Evolutionary conservation across 2,329 filamentous ascomycete species (phyloP).

Genomic region (Verticillium dahliae): DNA sequence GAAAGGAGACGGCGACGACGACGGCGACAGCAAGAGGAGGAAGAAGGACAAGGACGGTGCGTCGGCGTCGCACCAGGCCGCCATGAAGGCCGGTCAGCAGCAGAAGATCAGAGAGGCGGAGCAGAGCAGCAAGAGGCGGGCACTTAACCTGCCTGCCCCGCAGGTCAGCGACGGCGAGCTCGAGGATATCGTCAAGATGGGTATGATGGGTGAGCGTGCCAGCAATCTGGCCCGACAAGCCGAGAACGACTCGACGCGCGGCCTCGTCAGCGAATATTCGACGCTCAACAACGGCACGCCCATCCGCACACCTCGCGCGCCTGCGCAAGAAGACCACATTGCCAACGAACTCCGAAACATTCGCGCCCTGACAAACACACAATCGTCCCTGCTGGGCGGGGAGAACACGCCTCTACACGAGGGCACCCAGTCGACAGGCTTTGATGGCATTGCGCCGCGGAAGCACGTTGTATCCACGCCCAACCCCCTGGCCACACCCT

Average conservation of each 20-base stretch:
- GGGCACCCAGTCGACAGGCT: slow-evolving; percentile 75
- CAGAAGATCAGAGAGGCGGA: slow-evolving; percentile 94
- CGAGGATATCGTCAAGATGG: slow-evolving; percentile 98
- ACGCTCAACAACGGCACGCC: slow-evolving; percentile 75
- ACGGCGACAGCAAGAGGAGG: slow-evolving; percentile 73
- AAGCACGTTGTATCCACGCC: slow-evolving; percentile 82
- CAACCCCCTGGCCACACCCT: slow-evolving; percentile 89
- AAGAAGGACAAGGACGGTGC: slow-evolving; percentile 75
- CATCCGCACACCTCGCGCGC: slow-evolving; percentile 85
- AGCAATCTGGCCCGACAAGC: slow-evolving; percentile 67
- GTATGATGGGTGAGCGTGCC: slow-evolving; percentile 83
- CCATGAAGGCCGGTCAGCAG: slow-evolving; percentile 87
- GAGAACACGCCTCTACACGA: slow-evolving; percentile 89
- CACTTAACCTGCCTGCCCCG: slow-evolving; percentile 76
- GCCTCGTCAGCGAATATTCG: slow-evolving; percentile 81
- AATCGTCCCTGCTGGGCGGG: slow-evolving; percentile 86
- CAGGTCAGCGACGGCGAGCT: slow-evolving; percentile 91
- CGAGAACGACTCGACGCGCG: slow-evolving; percentile 79
- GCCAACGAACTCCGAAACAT: slow-evolving; percentile 97
- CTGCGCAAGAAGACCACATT: slow-evolving; percentile 89
- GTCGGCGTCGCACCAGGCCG: slow-evolving; percentile 77
- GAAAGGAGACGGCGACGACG: slow-evolving; percentile 85
- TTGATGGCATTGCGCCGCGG: slow-evolving; percentile 76
- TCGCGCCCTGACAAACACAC: slow-evolving; percentile 81
- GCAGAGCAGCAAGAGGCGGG: slow-evolving; percentile 85